Percentiles rank a stretch among this genome's conserved stretches.
Conservation (phyloP, 495 filamentous ascomycete species). For the Haplographium delicatum region DNA sequence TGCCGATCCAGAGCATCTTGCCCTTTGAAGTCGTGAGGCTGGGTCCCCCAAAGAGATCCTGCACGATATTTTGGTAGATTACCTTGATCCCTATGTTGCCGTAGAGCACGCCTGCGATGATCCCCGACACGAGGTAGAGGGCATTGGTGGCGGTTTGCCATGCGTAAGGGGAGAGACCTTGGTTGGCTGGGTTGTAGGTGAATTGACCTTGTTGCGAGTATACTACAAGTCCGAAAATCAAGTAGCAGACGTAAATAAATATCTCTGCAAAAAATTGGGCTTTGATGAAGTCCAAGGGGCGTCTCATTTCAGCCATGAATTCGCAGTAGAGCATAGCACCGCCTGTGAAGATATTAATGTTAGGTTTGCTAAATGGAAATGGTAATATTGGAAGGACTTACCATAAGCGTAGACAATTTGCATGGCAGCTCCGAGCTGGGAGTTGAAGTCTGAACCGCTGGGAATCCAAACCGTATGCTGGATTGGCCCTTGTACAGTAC, state of each 20-base stretch:
- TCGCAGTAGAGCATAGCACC: constrained; percentile 56
- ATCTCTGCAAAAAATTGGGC: constrained; percentile 48
- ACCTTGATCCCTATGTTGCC: constrained; percentile 62
- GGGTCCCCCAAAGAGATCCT: constrained; percentile 46
- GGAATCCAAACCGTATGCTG: constrained; percentile 22
- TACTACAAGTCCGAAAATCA: constrained; percentile 50
- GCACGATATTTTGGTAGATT: constrained; percentile 48
- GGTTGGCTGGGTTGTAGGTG: constrained; percentile 39
- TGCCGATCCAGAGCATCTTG: constrained; percentile 44
- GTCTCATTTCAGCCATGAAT: constrained; percentile 60
- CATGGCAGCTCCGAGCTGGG: constrained; percentile 47
- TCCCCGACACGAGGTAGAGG: constrained; percentile 38
- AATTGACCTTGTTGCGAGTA: constrained; percentile 53
- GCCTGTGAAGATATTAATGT: not conserved
- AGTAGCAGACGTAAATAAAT: constrained; percentile 44
- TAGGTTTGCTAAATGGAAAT: too few species aligned
- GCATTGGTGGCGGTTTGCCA: constrained; percentile 52
- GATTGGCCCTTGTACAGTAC: constrained; percentile 22
- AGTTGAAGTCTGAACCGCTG: constrained; percentile 28
- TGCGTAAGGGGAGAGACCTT: constrained; percentile 42
- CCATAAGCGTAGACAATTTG: constrained; percentile 51
- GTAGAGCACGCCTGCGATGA: constrained; percentile 52
- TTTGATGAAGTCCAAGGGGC: constrained; percentile 57
- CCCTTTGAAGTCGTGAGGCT: constrained; percentile 39
- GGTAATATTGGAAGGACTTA: too few species aligned